phyloP scores from a whole-genome alignment of 1,284 basidiomycete genomes.

The Earliella scabrosa region DNA sequence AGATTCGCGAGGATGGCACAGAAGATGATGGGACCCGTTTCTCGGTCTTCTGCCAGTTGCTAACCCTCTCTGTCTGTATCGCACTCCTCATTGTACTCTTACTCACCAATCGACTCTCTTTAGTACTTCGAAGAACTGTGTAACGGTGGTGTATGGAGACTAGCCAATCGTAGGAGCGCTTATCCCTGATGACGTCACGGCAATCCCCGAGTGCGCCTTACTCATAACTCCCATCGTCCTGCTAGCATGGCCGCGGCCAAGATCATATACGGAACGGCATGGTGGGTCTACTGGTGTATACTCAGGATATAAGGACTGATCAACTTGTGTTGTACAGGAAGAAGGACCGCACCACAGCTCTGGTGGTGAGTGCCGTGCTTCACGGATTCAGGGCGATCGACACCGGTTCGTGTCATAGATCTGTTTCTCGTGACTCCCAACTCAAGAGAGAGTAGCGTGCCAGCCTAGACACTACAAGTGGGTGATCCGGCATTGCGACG shows the following conservation, averaged over 20 bases:
- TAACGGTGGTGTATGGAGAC: too few relatives aligned
- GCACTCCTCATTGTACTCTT: too few relatives aligned
- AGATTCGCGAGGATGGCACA: neutral
- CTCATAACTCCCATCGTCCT: neutral
- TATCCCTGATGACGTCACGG: neutral
- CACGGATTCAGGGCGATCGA: conserved; percentile 82
- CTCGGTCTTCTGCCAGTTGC: too few relatives aligned
- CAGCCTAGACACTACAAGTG: conserved; percentile 80
- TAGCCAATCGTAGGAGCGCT: too few relatives aligned
- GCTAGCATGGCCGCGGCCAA: conserved; percentile 35
- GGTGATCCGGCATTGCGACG: conserved; percentile 15
- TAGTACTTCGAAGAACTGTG: too few relatives aligned
- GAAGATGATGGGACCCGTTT: too few relatives aligned
- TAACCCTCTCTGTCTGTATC: too few relatives aligned
- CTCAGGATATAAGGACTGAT: too few relatives aligned
- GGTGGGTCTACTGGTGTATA: conserved; percentile 40
- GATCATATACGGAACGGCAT: conserved; percentile 74
- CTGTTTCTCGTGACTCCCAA: too few relatives aligned
- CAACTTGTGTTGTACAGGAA: too few relatives aligned
- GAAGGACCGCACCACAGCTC: conserved; percentile 66
- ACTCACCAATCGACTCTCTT: too few relatives aligned
- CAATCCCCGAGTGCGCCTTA: neutral
- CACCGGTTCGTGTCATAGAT: conserved; percentile 67
- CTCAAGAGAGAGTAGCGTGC: too few relatives aligned
- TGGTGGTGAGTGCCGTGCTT: conserved; percentile 73